Percentiles rank a stretch among this genome's conserved stretches.
Evolutionary conservation across 257 asterid species (phyloP).

Genomic region (Fraxinus excelsior): DNA sequence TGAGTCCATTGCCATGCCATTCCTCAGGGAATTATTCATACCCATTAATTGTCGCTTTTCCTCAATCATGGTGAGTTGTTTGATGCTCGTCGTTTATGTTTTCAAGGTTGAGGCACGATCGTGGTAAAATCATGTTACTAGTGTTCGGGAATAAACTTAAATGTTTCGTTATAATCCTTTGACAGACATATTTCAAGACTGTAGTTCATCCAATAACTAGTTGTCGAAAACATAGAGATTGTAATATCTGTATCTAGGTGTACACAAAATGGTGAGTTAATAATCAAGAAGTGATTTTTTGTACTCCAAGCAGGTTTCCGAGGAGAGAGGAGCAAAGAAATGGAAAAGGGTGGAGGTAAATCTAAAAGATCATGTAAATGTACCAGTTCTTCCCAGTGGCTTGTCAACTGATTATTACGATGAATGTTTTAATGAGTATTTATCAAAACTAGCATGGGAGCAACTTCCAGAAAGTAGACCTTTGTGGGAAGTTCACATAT

Average conservation of each 20-base stretch:
- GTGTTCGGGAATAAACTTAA: neutral
- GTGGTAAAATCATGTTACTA: neutral
- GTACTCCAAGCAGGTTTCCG: conserved; percentile 26
- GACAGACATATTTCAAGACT: neutral
- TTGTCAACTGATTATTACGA: conserved; percentile 42
- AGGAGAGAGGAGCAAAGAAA: conserved; percentile 34
- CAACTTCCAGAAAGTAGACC: conserved; percentile 40
- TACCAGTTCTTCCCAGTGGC: conserved; percentile 35
- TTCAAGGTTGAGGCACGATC: neutral
- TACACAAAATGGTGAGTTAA: neutral
- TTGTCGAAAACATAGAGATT: neutral
- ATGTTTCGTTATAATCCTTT: no score
- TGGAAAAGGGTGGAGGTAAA: conserved; percentile 58
- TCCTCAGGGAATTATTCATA: conserved; percentile 39
- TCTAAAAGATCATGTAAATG: conserved; percentile 35
- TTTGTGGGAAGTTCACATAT: conserved; percentile 46
- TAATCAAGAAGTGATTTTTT: neutral
- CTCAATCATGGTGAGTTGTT: conserved; percentile 47
- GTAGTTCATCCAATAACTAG: no score
- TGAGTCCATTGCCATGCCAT: conserved; percentile 15
- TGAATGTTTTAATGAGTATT: conserved; percentile 40
- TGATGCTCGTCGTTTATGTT: neutral
- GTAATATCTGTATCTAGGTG: neutral
- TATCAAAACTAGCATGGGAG: conserved; percentile 36
- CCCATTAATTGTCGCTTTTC: conserved; percentile 57